Percentiles rank a stretch among this genome's conserved stretches.
Conservation (phyloP, 306 rosid species). For the Pueraria montana region DNA sequence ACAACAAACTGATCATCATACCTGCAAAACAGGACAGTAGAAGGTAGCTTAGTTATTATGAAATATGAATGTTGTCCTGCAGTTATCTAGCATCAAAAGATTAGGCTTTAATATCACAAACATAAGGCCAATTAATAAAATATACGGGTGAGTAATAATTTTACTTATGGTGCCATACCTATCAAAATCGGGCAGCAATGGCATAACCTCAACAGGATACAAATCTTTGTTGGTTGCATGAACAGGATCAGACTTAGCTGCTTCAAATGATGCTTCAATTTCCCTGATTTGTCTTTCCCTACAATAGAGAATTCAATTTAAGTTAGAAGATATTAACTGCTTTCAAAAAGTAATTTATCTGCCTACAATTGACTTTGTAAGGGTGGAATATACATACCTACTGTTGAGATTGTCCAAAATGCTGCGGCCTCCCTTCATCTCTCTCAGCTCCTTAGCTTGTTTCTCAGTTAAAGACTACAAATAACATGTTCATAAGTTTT, state of each 20-base stretch:
- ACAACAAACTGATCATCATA: constrained; percentile 78
- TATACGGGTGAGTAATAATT: constrained; percentile 27
- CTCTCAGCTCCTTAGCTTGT: constrained; percentile 96
- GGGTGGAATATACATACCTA: constrained; percentile 61
- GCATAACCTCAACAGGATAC: constrained; percentile 94
- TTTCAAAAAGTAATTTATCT: constrained; percentile 12
- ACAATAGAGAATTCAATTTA: constrained; percentile 41
- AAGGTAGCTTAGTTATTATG: constrained; percentile 31
- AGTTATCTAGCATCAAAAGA: constrained; percentile 25
- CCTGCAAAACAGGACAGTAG: constrained; percentile 58
- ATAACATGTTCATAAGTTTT: constrained; percentile 40
- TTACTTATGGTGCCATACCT: constrained; percentile 60
- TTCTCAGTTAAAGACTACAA: constrained; percentile 93
- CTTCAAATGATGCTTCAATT: constrained; percentile 97
- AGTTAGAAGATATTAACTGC: constrained; percentile 29
- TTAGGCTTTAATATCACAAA: constrained; percentile 27
- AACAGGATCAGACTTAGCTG: constrained; percentile 89
- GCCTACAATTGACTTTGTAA: constrained; percentile 15
- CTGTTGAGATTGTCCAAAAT: constrained; percentile 77
- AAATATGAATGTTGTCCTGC: constrained; percentile 35
- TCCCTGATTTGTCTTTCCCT: constrained; percentile 98
- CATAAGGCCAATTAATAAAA: not conserved
- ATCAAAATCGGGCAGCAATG: constrained; percentile 88
- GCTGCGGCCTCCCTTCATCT: constrained; percentile 81
- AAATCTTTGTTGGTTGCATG: constrained; percentile 90